These are phyloP conservation scores for Lodderomyces metapsilosis DNA, from an alignment of 1,139 yeast genomes.

Conservation along the genomic window DNA sequence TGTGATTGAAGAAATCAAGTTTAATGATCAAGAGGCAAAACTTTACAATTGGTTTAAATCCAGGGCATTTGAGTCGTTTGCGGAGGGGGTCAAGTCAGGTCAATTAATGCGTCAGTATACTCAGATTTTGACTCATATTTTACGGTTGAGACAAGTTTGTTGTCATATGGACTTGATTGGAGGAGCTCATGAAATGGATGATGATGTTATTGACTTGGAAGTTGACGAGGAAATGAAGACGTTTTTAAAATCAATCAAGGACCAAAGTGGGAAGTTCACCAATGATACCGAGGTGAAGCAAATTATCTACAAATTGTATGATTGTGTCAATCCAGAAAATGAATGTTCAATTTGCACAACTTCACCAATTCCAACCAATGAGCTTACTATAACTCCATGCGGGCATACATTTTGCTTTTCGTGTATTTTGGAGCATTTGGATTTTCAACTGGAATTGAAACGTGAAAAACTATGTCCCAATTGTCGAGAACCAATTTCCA, in stretches of 20 bases:
- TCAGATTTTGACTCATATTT: slow-evolving; percentile 76
- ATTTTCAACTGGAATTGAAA: slow-evolving; percentile 34
- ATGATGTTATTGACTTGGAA: slow-evolving; percentile 24
- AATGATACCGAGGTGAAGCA: slow-evolving; percentile 32
- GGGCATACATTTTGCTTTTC: slow-evolving; percentile 76
- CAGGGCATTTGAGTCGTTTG: slow-evolving; percentile 66
- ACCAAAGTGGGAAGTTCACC: slow-evolving; percentile 30
- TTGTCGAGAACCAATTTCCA: slow-evolving; percentile 49
- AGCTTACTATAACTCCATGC: slow-evolving; percentile 71
- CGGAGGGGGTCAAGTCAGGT: slow-evolving; percentile 63
- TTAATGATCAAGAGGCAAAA: slow-evolving; percentile 63
- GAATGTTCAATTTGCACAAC: slow-evolving; percentile 88
- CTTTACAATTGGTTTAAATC: slow-evolving; percentile 71
- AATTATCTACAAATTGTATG: slow-evolving; percentile 26
- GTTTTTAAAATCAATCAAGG: slow-evolving; percentile 17
- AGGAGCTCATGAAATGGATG: slow-evolving; percentile 38
- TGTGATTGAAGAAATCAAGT: slow-evolving; percentile 60
- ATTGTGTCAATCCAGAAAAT: slow-evolving; percentile 35
- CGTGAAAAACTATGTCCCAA: slow-evolving; percentile 55
- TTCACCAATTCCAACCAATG: slow-evolving; percentile 54
- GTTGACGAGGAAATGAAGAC: slow-evolving; percentile 15
- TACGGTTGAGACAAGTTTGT: slow-evolving; percentile 83
- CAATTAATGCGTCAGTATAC: slow-evolving; percentile 72
- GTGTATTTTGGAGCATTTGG: slow-evolving; percentile 73
- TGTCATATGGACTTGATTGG: slow-evolving; percentile 75